These are phyloP conservation scores for Penicillium tannophilum DNA, from an alignment of 495 filamentous ascomycete genomes.

Conservation along the genomic window DNA sequence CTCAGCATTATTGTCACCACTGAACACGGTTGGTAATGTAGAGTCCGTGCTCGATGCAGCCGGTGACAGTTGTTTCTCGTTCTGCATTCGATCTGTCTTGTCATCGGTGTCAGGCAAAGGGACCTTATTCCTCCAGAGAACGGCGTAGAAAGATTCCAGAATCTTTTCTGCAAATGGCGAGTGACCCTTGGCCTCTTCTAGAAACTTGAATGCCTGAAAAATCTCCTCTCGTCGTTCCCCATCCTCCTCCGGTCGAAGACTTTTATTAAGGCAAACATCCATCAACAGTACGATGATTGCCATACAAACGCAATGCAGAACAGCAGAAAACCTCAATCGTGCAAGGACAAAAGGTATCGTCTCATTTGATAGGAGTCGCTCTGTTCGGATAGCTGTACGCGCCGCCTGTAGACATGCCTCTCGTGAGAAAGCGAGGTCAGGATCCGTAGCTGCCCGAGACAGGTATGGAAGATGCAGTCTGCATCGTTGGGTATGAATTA, in stretches of 20 bases:
- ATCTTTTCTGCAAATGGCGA: slow-evolving; percentile 36
- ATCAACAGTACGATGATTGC: slow-evolving; percentile 41
- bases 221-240: slow-evolving; percentile 30
- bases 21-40: neutral
- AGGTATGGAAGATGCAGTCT: slow-evolving; percentile 44
- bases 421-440: slow-evolving; percentile 33
- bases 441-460: slow-evolving; percentile 25
- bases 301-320: slow-evolving; percentile 39
- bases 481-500: slow-evolving; percentile 41
- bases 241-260: slow-evolving; percentile 11
- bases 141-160: slow-evolving; percentile 34
- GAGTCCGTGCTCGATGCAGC: neutral
- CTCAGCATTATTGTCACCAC: neutral
- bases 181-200: slow-evolving; percentile 37
- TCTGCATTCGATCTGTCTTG: neutral
- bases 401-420: slow-evolving; percentile 40
- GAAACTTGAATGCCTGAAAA: slow-evolving; percentile 33
- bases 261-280: slow-evolving; percentile 33
- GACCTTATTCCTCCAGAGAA: slow-evolving; percentile 34
- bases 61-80: neutral
- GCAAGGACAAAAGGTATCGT: slow-evolving; percentile 22
- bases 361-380: slow-evolving; percentile 25
- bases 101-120: slow-evolving; percentile 2
- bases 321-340: slow-evolving; percentile 28
- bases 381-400: slow-evolving; percentile 32